Conservation (phyloP, 148 eudicot genomes). For the Rhododendron ferrugineum region DNA sequence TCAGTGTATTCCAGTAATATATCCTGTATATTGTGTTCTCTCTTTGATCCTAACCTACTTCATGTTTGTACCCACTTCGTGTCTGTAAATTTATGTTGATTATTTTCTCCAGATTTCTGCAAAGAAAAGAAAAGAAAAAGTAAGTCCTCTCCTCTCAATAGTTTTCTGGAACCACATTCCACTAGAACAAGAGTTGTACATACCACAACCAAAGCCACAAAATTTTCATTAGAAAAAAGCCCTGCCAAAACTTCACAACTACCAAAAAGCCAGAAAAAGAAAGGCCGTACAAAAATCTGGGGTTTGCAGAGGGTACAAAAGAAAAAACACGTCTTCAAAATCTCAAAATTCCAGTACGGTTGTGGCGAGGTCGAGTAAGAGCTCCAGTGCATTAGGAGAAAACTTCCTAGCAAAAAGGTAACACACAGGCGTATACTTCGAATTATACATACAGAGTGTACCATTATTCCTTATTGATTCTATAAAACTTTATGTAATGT, state of each 20-base stretch:
- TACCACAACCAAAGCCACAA: not conserved
- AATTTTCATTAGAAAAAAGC: not conserved
- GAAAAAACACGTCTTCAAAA: not conserved
- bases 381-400: slow-evolving; percentile 52
- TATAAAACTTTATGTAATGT: slow-evolving; percentile 56
- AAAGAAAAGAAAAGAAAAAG: not conserved
- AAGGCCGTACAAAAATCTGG: not conserved
- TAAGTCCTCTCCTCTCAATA: not conserved
- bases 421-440: slow-evolving; percentile 34
- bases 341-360: slow-evolving; percentile 54
- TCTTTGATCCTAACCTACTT: too few species aligned
- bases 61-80: too few species aligned
- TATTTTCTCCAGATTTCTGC: too few species aligned
- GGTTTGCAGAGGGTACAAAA: not conserved
- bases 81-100: too few species aligned
- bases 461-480: slow-evolving; percentile 62
- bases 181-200: not conserved
- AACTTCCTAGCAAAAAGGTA: slow-evolving; percentile 84
- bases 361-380: slow-evolving; percentile 47
- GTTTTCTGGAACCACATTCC: not conserved
- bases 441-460: slow-evolving; percentile 57
- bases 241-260: not conserved
- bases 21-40: too few species aligned
- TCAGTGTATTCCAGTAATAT: too few species aligned
- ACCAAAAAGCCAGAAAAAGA: not conserved